These are phyloP conservation scores for Mediolabrus comicus DNA, from an alignment of 108 stramenopile species.

Conservation along the genomic window DNA sequence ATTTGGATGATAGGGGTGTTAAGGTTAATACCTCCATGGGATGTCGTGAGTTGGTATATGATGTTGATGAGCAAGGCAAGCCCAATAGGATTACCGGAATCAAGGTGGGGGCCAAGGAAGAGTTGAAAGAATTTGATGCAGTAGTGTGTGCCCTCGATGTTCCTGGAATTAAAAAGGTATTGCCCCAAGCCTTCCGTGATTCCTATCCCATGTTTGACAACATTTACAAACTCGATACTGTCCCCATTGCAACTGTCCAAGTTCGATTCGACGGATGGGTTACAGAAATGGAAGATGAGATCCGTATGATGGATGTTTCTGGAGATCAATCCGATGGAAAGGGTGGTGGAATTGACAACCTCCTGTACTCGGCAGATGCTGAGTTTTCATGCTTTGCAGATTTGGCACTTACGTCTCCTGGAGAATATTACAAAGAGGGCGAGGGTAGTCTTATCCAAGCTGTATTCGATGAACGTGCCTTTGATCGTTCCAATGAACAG, in stretches of 20 bases:
- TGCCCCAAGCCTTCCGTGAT: constrained; percentile 89
- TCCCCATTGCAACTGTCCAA: constrained; percentile 97
- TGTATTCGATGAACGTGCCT: constrained; percentile 90
- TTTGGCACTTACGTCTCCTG: constrained; percentile 91
- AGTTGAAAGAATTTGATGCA: constrained; percentile 78
- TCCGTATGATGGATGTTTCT: constrained; percentile 82
- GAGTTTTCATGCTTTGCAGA: constrained; percentile 98
- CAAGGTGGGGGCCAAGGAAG: constrained; percentile 68
- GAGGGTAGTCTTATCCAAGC: constrained; percentile 89
- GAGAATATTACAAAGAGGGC: constrained; percentile 92
- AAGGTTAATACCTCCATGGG: constrained; percentile 74
- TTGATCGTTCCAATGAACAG: constrained; percentile 73
- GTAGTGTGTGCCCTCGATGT: constrained; percentile 92
- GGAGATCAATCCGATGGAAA: constrained; percentile 89
- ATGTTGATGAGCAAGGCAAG: constrained; percentile 73
- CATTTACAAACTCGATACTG: constrained; percentile 95
- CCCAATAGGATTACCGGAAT: constrained; percentile 87
- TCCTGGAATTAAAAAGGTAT: constrained; percentile 94
- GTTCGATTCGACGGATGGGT: constrained; percentile 97
- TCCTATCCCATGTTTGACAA: constrained; percentile 88
- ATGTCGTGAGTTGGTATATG: constrained; percentile 80
- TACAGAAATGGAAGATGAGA: constrained; percentile 89
- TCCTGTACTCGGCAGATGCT: constrained; percentile 94
- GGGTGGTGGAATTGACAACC: constrained; percentile 92
- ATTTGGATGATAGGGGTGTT: constrained; percentile 87